These are phyloP conservation scores for Termitomyces sp. DNA, from an alignment of 768 basidiomycete species.

Conservation along the genomic window DNA sequence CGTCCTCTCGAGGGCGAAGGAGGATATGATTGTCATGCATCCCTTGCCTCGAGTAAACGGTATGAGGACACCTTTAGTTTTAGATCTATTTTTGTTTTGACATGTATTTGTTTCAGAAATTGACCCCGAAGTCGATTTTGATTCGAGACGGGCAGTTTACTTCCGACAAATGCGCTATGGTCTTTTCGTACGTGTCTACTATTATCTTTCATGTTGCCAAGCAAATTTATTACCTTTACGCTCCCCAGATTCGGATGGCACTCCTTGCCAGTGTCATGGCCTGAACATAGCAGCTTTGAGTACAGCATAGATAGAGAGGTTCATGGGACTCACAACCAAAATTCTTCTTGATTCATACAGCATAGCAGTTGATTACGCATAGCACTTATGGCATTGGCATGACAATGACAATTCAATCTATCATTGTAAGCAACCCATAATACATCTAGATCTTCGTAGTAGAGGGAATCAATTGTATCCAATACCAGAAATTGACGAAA, in stretches of 20 bases:
- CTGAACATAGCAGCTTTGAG: constrained; percentile 11
- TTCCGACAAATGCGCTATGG: constrained; percentile 99
- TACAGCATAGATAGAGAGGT: not conserved
- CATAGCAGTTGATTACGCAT: not conserved
- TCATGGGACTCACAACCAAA: not conserved
- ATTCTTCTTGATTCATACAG: not conserved
- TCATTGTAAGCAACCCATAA: not conserved
- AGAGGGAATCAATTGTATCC: constrained; percentile 1
- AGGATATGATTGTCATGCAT: constrained; percentile 99
- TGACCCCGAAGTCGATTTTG: constrained; percentile 97
- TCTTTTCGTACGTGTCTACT: constrained; percentile 72
- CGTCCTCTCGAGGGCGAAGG: constrained; percentile 87
- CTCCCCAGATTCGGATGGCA: constrained; percentile 67
- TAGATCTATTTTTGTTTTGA: constrained; percentile 3
- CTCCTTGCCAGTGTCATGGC: constrained; percentile 60
- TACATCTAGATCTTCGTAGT: not conserved
- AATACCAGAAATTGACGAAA: not conserved
- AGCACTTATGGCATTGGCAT: not conserved
- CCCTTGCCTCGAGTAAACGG: constrained; percentile 93
- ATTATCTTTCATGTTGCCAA: not conserved
- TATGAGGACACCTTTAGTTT: constrained; percentile 22
- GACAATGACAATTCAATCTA: not conserved
- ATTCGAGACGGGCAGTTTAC: constrained; percentile 88
- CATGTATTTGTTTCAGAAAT: constrained; percentile 61
- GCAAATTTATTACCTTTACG: not conserved